Evolutionary conservation across 2,329 filamentous ascomycete genomes (phyloP).

Genomic region (Aureobasidium uvarum): DNA sequence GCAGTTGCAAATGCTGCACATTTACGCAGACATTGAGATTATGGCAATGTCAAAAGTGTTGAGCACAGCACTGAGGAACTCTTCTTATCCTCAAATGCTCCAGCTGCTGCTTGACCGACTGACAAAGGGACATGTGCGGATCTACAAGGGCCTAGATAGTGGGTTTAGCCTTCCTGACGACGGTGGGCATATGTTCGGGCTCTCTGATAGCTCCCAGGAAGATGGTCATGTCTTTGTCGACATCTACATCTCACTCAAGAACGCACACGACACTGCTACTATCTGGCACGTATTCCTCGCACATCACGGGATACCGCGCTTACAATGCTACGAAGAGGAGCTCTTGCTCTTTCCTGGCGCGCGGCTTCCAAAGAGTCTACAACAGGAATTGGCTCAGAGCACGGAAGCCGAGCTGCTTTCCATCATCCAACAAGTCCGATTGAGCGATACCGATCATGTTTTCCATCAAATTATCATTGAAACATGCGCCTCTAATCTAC

Average conservation of each 20-base stretch:
- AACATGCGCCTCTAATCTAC: constrained; percentile 10
- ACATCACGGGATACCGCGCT: constrained; percentile 27
- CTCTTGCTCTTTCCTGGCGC: constrained; percentile 25
- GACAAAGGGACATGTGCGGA: constrained; percentile 21
- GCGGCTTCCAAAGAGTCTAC: constrained; percentile 27
- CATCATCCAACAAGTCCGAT: constrained; percentile 25
- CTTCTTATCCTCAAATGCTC: constrained; percentile 25
- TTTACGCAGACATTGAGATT: constrained; percentile 27
- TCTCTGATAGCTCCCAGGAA: constrained; percentile 20
- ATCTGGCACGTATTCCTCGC: constrained; percentile 30
- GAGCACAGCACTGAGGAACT: constrained; percentile 24
- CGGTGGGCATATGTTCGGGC: constrained; percentile 28
- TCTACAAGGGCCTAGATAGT: constrained; percentile 29
- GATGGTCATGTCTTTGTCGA: constrained; percentile 12
- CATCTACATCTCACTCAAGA: constrained; percentile 29
- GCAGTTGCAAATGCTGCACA: constrained; percentile 28
- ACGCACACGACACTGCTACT: constrained; percentile 26
- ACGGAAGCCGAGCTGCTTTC: constrained; percentile 28
- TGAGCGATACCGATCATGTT: constrained; percentile 21
- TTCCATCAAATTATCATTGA: constrained; percentile 26
- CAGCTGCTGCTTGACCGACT: constrained; percentile 26
- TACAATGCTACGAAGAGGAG: constrained; percentile 28
- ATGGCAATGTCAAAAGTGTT: constrained; percentile 20
- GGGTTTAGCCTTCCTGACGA: constrained; percentile 28
- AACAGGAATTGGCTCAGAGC: constrained; percentile 25